Conservation (phyloP, 495 filamentous ascomycete genomes). For the Schizothecium vesticola region DNA sequence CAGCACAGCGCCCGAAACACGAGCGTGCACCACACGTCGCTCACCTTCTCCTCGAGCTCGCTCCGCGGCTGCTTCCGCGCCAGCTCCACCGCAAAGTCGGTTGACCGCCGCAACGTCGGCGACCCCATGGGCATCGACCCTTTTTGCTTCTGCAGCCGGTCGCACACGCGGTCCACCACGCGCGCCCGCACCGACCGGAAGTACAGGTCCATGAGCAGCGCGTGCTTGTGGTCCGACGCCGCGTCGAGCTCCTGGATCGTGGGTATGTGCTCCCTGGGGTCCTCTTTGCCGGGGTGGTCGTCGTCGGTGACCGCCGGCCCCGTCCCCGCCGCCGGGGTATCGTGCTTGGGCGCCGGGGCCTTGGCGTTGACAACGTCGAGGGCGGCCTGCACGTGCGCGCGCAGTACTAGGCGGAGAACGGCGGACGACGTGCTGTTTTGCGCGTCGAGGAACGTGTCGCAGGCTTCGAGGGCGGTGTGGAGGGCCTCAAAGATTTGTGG, state of each 20-base stretch:
- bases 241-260: conserved; percentile 8
- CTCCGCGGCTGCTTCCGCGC: neutral
- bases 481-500: conserved; percentile 14
- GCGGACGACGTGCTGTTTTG: neutral
- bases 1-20: conserved; percentile 45
- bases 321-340: too few relatives aligned
- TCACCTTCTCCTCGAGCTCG: conserved; percentile 5
- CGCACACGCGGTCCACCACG: conserved; percentile 2
- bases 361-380: conserved; percentile 18
- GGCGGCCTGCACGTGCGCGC: conserved; percentile 23
- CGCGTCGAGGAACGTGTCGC: conserved; percentile 9
- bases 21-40: conserved; percentile 33
- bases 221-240: conserved; percentile 13
- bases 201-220: conserved; percentile 20
- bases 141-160: neutral
- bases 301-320: neutral
- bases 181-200: conserved; percentile 15
- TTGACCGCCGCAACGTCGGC: neutral
- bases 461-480: conserved; percentile 16
- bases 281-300: neutral
- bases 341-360: neutral
- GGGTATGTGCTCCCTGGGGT: neutral
- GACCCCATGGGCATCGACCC: neutral
- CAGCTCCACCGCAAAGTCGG: neutral
- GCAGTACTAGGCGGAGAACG: conserved; percentile 14